phyloP scores from a whole-genome alignment of 768 basidiomycete genomes.

The Suillus americanus region DNA sequence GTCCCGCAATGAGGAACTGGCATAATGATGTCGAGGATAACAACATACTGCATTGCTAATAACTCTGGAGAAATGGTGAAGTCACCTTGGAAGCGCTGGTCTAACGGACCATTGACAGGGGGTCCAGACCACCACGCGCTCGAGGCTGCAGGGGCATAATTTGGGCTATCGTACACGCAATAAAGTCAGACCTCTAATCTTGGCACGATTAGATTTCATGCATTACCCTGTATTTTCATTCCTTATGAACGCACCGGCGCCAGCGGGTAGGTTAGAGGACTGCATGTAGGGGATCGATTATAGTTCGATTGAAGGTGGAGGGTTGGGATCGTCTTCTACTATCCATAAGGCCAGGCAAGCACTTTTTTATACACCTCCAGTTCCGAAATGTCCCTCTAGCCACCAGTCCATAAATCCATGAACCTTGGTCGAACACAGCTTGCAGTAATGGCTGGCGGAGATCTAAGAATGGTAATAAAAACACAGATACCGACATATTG shows the following conservation, averaged over 20 bases:
- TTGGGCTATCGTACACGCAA: neutral
- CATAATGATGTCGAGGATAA: too few species aligned
- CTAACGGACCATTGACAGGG: neutral
- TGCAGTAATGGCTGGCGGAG: neutral
- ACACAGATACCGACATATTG: neutral
- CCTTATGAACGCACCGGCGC: too few species aligned
- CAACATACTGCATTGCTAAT: neutral
- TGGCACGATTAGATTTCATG: neutral
- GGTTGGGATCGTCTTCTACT: neutral
- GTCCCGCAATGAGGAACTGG: neutral
- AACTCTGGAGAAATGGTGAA: neutral
- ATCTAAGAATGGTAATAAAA: neutral
- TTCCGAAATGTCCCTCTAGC: neutral
- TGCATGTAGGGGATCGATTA: neutral
- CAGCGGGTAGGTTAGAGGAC: neutral
- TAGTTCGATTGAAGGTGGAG: neutral
- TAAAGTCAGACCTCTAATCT: neutral
- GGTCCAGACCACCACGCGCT: neutral
- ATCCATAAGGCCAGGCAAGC: too few species aligned
- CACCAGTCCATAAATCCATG: neutral
- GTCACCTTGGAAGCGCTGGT: neutral
- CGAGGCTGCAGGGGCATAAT: neutral
- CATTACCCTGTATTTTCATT: neutral
- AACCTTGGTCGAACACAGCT: neutral
- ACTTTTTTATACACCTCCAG: neutral